Evolutionary conservation across 2,329 filamentous ascomycete genomes (phyloP).

Genomic region (Gnomoniopsis sp.): DNA sequence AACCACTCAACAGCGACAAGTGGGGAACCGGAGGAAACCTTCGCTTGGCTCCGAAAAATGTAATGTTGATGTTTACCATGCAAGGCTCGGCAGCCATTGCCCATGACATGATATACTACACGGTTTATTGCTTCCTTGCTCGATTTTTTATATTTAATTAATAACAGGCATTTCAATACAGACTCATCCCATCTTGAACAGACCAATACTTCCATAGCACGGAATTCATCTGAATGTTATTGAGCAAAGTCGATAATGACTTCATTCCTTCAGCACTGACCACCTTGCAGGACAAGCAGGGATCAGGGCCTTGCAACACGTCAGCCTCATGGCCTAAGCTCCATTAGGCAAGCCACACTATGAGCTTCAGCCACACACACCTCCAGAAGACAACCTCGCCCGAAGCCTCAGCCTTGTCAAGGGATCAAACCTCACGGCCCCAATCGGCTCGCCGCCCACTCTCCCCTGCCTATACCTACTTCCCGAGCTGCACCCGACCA

Average conservation of each 20-base stretch:
- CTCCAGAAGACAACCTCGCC: background rate
- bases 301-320: too few species aligned
- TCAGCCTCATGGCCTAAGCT: background rate
- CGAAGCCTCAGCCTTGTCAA: background rate
- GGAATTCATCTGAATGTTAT: background rate
- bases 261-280: background rate
- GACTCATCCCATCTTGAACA: too few species aligned
- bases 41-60: background rate
- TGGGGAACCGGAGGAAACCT: background rate
- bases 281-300: too few species aligned
- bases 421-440: background rate
- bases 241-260: background rate
- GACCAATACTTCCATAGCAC: too few species aligned
- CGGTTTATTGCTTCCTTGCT: too few species aligned
- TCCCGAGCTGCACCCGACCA: background rate
- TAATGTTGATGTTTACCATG: background rate
- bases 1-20: background rate
- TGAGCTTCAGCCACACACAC: background rate
- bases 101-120: background rate
- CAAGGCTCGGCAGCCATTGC: background rate
- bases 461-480: background rate
- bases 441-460: background rate
- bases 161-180: too few species aligned
- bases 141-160: too few species aligned
- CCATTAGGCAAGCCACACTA: background rate